Percentiles rank a stretch among this genome's conserved stretches.
Evolutionary conservation across 495 filamentous ascomycete genomes (phyloP).

Genomic region (Aspergillus saccharolyticus): DNA sequence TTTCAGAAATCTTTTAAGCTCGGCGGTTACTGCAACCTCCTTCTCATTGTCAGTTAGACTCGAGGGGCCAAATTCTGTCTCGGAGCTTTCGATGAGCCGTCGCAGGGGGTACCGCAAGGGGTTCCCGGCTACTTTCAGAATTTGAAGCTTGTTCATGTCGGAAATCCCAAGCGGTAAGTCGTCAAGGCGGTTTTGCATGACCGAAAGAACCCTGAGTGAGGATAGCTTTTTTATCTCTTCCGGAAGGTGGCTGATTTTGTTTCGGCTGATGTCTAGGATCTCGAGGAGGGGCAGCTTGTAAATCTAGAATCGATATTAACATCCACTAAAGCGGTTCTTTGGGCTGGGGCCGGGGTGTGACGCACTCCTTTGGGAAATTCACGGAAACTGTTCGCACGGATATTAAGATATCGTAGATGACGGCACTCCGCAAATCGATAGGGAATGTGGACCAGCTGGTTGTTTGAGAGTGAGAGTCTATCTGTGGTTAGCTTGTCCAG

Average conservation of each 20-base stretch:
- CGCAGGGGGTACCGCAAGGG: conserved; percentile 55
- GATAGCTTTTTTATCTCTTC: conserved; percentile 73
- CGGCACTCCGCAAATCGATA: conserved; percentile 78
- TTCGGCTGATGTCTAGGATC: conserved; percentile 85
- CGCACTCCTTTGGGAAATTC: conserved; percentile 84
- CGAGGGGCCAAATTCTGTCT: conserved; percentile 38
- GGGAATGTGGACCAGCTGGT: conserved; percentile 74
- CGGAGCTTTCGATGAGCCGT: conserved; percentile 38
- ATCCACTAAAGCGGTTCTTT: conserved; percentile 22
- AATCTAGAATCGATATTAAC: conserved; percentile 43
- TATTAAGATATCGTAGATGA: conserved; percentile 90
- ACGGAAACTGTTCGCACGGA: conserved; percentile 77
- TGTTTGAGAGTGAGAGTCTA: conserved; percentile 87
- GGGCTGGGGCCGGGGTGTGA: conserved; percentile 14
- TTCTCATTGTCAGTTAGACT: conserved; percentile 52
- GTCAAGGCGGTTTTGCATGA: conserved; percentile 81
- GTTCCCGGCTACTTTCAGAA: conserved; percentile 84
- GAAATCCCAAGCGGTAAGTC: conserved; percentile 76
- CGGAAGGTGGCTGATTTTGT: conserved; percentile 72
- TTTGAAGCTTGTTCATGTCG: conserved; percentile 81
- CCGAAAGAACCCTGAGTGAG: conserved; percentile 68
- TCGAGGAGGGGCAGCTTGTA: conserved; percentile 76
- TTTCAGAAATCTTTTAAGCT: conserved; percentile 75
- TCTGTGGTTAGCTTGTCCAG: conserved; percentile 14
- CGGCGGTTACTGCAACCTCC: conserved; percentile 63